These are phyloP conservation scores for Fraxinus ornus DNA, from an alignment of 305 asterid species.

Conservation along the genomic window DNA sequence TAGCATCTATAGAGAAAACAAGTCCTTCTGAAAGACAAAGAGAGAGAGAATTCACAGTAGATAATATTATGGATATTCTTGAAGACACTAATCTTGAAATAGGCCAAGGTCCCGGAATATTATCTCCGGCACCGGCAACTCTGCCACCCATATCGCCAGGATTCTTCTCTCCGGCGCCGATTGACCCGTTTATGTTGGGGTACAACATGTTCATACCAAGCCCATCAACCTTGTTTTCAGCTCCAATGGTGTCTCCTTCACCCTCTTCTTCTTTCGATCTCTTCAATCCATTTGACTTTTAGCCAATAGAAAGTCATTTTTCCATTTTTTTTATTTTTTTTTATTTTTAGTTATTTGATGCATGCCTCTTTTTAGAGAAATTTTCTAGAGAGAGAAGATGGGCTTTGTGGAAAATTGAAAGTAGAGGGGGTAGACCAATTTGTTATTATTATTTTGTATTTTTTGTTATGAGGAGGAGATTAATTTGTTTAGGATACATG, in stretches of 20 bases:
- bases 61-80: slow-evolving; percentile 39
- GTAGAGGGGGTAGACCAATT: neutral
- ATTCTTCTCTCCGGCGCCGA: slow-evolving; percentile 60
- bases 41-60: slow-evolving; percentile 23
- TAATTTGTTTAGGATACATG: neutral
- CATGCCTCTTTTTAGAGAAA: neutral
- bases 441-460: neutral
- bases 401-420: neutral
- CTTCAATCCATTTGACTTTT: slow-evolving; percentile 70
- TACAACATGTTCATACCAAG: slow-evolving; percentile 63
- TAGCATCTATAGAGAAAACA: slow-evolving; percentile 62
- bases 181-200: slow-evolving; percentile 54
- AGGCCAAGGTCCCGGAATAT: slow-evolving; percentile 59
- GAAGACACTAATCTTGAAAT: slow-evolving; percentile 42
- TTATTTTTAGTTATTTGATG: neutral
- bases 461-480: neutral
- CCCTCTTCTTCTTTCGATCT: slow-evolving; percentile 43
- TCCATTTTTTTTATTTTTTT: neutral
- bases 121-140: slow-evolving; percentile 72
- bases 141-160: slow-evolving; percentile 64
- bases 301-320: slow-evolving; percentile 15
- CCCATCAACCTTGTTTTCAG: slow-evolving; percentile 65
- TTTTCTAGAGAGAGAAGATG: neutral
- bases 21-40: slow-evolving; percentile 43
- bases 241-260: slow-evolving; percentile 70